phyloP scores from a whole-genome alignment of 345 rosid species.

The Litchi chinensis region DNA sequence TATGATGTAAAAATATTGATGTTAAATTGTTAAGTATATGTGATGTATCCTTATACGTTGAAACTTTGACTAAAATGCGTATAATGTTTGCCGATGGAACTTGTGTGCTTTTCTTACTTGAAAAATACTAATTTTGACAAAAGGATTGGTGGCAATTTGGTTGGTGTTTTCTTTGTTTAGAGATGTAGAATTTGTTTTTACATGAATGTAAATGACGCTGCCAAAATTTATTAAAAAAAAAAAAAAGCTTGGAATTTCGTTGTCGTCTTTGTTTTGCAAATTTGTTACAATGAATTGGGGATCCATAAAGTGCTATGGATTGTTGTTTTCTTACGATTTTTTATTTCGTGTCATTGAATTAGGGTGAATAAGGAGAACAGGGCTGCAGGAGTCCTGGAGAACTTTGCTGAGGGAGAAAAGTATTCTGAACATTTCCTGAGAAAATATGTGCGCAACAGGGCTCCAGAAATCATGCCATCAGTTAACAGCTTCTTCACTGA shows the following conservation, averaged over 20 bases:
- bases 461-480: slow-evolving; percentile 90
- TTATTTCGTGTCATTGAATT: slow-evolving; percentile 9
- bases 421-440: slow-evolving; percentile 73
- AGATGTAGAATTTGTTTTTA: not conserved
- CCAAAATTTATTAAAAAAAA: not conserved
- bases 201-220: not conserved
- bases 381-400: slow-evolving; percentile 90
- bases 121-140: too few species aligned
- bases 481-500: slow-evolving; percentile 88
- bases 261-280: not conserved
- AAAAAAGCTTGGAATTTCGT: not conserved
- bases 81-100: not conserved
- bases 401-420: slow-evolving; percentile 81
- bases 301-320: too few species aligned
- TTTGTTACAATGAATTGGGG: not conserved
- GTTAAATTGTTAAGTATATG: too few species aligned
- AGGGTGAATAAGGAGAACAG: slow-evolving; percentile 88
- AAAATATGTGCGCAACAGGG: slow-evolving; percentile 66
- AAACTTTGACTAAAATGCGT: not conserved
- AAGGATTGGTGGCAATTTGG: not conserved
- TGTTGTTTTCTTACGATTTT: not conserved
- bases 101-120: not conserved
- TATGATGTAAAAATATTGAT: not conserved
- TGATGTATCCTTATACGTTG: too few species aligned
- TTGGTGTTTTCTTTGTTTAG: not conserved